Evolutionary conservation across 2,329 filamentous ascomycete genomes (phyloP).

Genomic region (Magnaporthiopsis incrustans): DNA sequence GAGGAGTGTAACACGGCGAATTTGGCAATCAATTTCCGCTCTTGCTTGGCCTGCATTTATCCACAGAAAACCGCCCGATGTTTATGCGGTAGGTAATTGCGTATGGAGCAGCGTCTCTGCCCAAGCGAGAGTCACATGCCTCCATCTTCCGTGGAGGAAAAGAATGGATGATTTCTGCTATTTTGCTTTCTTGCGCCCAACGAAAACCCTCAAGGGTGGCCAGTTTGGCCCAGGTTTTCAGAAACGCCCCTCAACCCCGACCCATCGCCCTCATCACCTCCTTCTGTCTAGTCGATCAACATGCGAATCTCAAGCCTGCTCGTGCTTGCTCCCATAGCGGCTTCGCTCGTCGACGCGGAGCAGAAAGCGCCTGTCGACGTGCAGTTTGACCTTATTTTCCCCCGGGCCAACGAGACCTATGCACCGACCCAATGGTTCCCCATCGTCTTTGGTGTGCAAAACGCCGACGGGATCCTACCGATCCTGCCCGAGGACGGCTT

Average conservation of each 20-base stretch:
- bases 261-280: background rate
- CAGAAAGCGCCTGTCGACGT: slow-evolving; percentile 2
- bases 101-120: background rate
- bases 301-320: background rate
- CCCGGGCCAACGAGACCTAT: slow-evolving; percentile 12
- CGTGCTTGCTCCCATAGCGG: background rate
- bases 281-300: background rate
- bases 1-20: no score
- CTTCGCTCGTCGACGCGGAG: background rate
- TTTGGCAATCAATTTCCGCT: background rate
- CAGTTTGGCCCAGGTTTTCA: background rate
- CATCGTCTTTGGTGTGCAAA: slow-evolving; percentile 7
- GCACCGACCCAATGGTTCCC: slow-evolving; percentile 7
- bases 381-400: slow-evolving; percentile 17
- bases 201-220: background rate
- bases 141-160: background rate
- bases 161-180: background rate
- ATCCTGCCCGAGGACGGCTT: background rate
- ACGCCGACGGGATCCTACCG: background rate
- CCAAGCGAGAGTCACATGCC: background rate
- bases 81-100: no score
- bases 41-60: background rate
- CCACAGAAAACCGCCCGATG: no score
- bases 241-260: background rate
- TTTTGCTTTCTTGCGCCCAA: background rate